phyloP scores from a whole-genome alignment of 208 protist genomes.

The Crithidia thermophila region DNA sequence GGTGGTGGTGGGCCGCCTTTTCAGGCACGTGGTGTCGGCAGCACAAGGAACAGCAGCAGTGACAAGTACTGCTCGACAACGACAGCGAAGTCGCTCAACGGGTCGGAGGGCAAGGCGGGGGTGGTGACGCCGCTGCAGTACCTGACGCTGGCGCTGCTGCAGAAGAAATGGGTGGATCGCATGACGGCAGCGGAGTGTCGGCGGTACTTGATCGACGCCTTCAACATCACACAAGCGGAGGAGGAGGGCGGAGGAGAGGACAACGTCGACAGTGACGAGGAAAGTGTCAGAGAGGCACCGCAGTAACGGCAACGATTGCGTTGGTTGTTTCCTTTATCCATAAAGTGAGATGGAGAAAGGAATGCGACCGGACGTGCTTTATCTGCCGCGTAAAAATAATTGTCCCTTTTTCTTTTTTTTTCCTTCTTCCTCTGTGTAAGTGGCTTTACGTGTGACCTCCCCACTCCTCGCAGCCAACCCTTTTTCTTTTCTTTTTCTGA shows the following conservation, averaged over 20 bases:
- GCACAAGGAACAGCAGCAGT: background rate
- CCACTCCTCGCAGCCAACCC: background rate
- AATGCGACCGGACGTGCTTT: too few relatives aligned
- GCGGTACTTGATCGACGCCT: slow-evolving; percentile 40
- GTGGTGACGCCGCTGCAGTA: slow-evolving; percentile 59
- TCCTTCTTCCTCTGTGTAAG: too few relatives aligned
- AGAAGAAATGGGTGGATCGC: slow-evolving; percentile 37
- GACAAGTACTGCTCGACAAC: background rate
- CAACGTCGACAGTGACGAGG: background rate
- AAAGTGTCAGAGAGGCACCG: background rate
- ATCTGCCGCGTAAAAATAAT: too few relatives aligned
- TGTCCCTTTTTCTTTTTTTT: background rate
- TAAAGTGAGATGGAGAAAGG: background rate
- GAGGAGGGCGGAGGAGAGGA: background rate
- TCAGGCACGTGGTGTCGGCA: too few relatives aligned
- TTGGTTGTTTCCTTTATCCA: too few relatives aligned
- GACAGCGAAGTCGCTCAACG: too few relatives aligned
- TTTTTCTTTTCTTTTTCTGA: background rate
- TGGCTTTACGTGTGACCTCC: too few relatives aligned
- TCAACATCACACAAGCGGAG: slow-evolving; percentile 44
- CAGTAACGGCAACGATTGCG: background rate
- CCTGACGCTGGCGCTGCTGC: slow-evolving; percentile 53
- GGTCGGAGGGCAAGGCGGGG: too few relatives aligned
- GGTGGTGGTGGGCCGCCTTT: too few relatives aligned
- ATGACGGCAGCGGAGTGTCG: slow-evolving; percentile 73